Percentiles rank a stretch among this genome's conserved stretches.
These are phyloP conservation scores for Erysiphe neolycopersici DNA, from an alignment of 2,329 filamentous ascomycete species.

Conservation along the genomic window DNA sequence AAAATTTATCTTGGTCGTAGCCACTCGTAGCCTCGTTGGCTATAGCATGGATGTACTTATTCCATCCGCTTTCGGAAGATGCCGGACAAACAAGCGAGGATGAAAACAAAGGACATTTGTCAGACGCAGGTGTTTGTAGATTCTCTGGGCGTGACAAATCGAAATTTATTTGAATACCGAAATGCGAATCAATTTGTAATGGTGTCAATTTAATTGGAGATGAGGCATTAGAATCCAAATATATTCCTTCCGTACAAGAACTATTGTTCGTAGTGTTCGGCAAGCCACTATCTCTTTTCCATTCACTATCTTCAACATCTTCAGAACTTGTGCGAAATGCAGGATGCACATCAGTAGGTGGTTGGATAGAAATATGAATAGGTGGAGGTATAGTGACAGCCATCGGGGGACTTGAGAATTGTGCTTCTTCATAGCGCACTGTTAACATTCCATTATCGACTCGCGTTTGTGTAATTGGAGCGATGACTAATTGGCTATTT, in stretches of 20 bases:
- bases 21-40: neutral
- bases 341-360: conserved; percentile 10
- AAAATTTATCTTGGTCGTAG: conserved; percentile 15
- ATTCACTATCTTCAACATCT: conserved; percentile 10
- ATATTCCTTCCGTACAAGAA: neutral
- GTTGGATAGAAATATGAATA: conserved; percentile 7
- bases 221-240: neutral
- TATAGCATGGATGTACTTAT: neutral
- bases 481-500: conserved; percentile 1
- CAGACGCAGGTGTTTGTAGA: neutral
- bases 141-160: conserved; percentile 1
- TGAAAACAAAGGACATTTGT: neutral
- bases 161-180: conserved; percentile 9
- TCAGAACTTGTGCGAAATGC: conserved; percentile 6
- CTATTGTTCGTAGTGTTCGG: conserved; percentile 18
- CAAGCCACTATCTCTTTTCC: conserved; percentile 29
- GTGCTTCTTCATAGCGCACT: conserved; percentile 33
- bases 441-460: conserved; percentile 18
- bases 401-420: conserved; percentile 29
- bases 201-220: neutral
- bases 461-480: conserved; percentile 1
- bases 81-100: neutral
- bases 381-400: conserved; percentile 14
- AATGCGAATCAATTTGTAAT: conserved; percentile 3
- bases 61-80: neutral